Evolutionary conservation across 495 filamentous ascomycete species (phyloP), one percentile per base, ranked within the genome.

Genomic region (Articulospora tetracladia): DNA sequence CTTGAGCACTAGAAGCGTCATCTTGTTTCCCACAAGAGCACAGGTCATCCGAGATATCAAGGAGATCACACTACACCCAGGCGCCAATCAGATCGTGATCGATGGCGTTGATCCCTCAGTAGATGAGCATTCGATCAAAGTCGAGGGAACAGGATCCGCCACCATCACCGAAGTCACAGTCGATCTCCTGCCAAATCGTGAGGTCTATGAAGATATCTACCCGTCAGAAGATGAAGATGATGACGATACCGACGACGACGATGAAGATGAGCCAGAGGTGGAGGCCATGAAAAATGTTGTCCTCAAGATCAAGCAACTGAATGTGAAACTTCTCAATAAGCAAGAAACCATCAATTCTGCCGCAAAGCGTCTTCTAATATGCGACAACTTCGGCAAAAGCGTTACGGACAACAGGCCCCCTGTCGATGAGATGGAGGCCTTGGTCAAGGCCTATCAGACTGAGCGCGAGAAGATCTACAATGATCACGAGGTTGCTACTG

Each of bases 121-220:
- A 39, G 85, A 90, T 59, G 76, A 84, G 63, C 76, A 86, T 66
- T 88, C 85, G 28, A 83, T 90, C 72, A 87, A 87, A 63, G 83
- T 91, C 57, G 85, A 88, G 64, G 86, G 86, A 54, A 83, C 77
- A 52, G 85, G 85, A 27, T 72, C 75, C 0, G 83, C 80, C 26
- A 82, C 79, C 53, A 87, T 90, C 65, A 86, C 82, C 2, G 85
- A 90, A 64, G 82, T 89, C 66, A 78, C 79, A 17, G 80, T 89
- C 41, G 81, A 87, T 58, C 70, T 83, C 11, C 71, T 89, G 24
- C 77, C 84, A 0, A 86, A 88, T 62, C 72, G 73, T 3, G 80
- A 84, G 15, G 75, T 77, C 41, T 86, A 79, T 58, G 67, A 83
- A 48, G 82, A 87, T 48, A 71, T 82, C 28, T 84, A 84, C 61